These are phyloP conservation scores for Neocucurbitaria cava DNA, from an alignment of 2,329 filamentous ascomycete species.

Conservation along the genomic window DNA sequence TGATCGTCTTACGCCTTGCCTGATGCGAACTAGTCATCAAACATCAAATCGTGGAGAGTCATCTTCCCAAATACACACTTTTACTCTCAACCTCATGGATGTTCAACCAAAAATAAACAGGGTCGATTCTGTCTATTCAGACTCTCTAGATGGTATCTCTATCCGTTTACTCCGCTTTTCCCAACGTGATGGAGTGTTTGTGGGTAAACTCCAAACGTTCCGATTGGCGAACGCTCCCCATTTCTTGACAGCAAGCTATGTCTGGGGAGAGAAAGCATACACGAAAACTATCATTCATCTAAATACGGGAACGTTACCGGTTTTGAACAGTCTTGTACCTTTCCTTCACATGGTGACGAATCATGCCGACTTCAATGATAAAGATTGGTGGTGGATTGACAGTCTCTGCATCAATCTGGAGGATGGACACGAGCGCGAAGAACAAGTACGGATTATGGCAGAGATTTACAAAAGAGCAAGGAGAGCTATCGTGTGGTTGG, in stretches of 20 bases:
- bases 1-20: not conserved
- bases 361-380: constrained; percentile 26
- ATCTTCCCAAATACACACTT: not conserved
- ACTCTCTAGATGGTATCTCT: constrained; percentile 9
- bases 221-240: constrained; percentile 31
- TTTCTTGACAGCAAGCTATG: constrained; percentile 40
- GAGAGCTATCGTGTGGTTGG: constrained; percentile 36
- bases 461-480: constrained; percentile 35
- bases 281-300: constrained; percentile 16
- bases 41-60: not conserved
- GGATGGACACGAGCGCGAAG: constrained; percentile 31
- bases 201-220: constrained; percentile 28
- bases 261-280: constrained; percentile 30
- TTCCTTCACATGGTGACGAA: constrained; percentile 32
- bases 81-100: constrained; percentile 4
- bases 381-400: constrained; percentile 45
- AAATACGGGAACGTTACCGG: constrained; percentile 20
- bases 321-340: constrained; percentile 27
- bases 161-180: constrained; percentile 27
- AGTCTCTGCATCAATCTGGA: constrained; percentile 38
- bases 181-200: constrained; percentile 15
- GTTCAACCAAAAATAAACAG: not conserved
- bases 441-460: constrained; percentile 43
- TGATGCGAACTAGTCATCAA: not conserved
- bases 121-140: constrained; percentile 12